Evolutionary conservation across 2,329 filamentous ascomycete species (phyloP), one percentile per base, ranked within the genome.

Genomic region (Exophiala aquamarina): DNA sequence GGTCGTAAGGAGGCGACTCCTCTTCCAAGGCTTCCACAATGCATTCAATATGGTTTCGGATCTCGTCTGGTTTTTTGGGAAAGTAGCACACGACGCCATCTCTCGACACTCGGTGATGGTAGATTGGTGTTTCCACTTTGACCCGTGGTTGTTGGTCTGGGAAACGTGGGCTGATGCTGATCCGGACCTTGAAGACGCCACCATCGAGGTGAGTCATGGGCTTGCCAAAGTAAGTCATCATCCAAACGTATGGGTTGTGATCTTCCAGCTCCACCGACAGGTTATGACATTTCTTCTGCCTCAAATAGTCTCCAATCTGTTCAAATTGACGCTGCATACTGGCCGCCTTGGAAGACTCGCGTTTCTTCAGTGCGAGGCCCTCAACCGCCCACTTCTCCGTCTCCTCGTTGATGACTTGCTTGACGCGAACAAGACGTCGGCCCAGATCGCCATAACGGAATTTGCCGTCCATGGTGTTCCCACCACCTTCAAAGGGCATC

Each of bases 121-220:
- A 96, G 14, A 97, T 78, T 3, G 81, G 78, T 0, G 89, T 92
- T 60, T 90, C 81, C 55, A 96, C 84, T 52, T 78, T 83, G 45
- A 91, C 86, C 26, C 92, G 83, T 18, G 92, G 93, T 60, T 95
- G 89, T 59, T 94, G 88, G 32, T 88, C 82, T 0, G 93, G 93
- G 61, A 96, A 97, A 4, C 82, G 80, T 4, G 89, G 84, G 59
- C 89, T 95, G 60, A 97, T 84, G 60, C 76, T 76, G 45, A 97
- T 75, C 59, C 78, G 85, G 65, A 96, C 85, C 51, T 81, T 82
- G 71, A 97, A 92, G 51, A 97, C 79, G 2, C 92, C 90, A 13
- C 91, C 92, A 59, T 97, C 92, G 2, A 97, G 79, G 58, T 95
- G 90, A 4, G 90, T 95, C 86, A 93, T 94, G 1, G 90, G 89